Base-by-base conservation (phyloP, 176 grass and related monocot genomes). In the Raddia guianensis region DNA sequence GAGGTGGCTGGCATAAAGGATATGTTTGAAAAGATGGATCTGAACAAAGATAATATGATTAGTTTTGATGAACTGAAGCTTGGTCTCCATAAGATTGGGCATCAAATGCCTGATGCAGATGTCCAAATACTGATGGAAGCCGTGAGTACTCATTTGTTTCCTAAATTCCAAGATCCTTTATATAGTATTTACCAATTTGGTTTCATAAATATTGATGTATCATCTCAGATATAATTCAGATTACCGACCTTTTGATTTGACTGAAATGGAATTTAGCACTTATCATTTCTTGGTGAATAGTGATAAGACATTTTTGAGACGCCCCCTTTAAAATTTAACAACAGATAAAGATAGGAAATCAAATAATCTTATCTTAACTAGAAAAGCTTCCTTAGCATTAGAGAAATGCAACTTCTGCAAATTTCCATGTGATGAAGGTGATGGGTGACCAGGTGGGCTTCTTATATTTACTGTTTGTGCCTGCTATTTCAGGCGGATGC, bases 101-200 rank as follows among this genome's bases (percentile, higher is more conserved):
- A 93, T 68, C 91, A 97, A 81, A 73, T 97, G 40, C 50, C 94
- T 73, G 94, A 97, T 83, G 74, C 88, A 21, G 94, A 97, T 91
- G 83, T 91, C 58, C 80, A 87, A 87, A 91, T 93, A 87, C 89
- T 97, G 77, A 97, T 97, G 94, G 91, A 97, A 80, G 94, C 94
- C 54, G 94, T 97, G 65, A 93, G 90, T 89, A 83, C 11, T 79
- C 40, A 40, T 80, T 75, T 44, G 50, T 63, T 59, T 20, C 52
- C 67, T 59, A 50, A 13, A 50, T 69, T 58, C 18, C 3, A 33
- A n/a, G 68, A 53, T 8, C 10, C 40, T 71, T 64, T 66, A 3
- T 20, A 58, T 48, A 72, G n/a, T 83, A 70, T 78, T 66, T 68
- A 35, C 37, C 7, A 32, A 71, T 12, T 66, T 0, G 3, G 1